Evolutionary conservation across 2,329 filamentous ascomycete species (phyloP).

Genomic region (Aspergillus transmontanensis): DNA sequence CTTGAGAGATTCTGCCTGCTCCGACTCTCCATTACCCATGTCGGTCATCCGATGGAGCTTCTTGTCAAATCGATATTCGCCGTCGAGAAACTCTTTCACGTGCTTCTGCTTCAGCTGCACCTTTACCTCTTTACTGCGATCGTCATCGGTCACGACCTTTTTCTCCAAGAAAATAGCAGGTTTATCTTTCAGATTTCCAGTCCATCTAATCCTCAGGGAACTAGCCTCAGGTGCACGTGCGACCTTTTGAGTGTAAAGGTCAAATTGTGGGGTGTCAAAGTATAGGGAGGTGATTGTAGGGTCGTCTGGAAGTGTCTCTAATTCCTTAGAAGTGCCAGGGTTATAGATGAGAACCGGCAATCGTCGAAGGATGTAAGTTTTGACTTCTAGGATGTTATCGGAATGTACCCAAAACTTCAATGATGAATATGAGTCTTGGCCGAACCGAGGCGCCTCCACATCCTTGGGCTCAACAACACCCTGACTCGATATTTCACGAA

Average conservation of each 20-base stretch:
- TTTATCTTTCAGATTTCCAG: slow-evolving; percentile 75
- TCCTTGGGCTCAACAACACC: slow-evolving; percentile 56
- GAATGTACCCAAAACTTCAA: slow-evolving; percentile 97
- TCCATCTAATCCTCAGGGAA: slow-evolving; percentile 88
- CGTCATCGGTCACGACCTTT: slow-evolving; percentile 78
- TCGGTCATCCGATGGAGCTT: slow-evolving; percentile 80
- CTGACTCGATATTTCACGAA: slow-evolving; percentile 71
- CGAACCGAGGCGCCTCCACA: slow-evolving; percentile 48
- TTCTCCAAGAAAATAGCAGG: slow-evolving; percentile 86
- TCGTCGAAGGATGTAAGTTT: slow-evolving; percentile 89
- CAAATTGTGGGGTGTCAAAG: slow-evolving; percentile 86
- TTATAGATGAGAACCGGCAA: slow-evolving; percentile 93
- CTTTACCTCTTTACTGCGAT: slow-evolving; percentile 75
- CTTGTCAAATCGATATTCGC: slow-evolving; percentile 91
- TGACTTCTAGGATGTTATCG: slow-evolving; percentile 95
- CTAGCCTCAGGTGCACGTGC: slow-evolving; percentile 73
- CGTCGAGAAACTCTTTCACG: slow-evolving; percentile 80
- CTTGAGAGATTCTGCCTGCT: slow-evolving; percentile 70
- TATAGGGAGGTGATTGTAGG: slow-evolving; percentile 94
- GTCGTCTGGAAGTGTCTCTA: slow-evolving; percentile 75
- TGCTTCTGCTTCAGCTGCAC: slow-evolving; percentile 95
- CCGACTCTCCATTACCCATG: slow-evolving; percentile 67
- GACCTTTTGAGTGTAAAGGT: slow-evolving; percentile 84
- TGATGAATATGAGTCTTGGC: slow-evolving; percentile 73
- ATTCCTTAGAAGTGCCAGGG: slow-evolving; percentile 76